A percentile compares a stretch with the other conserved stretches of the same genome.
Evolutionary conservation across 257 asterid species (phyloP).

Genomic region (Primulina huaijiensis): DNA sequence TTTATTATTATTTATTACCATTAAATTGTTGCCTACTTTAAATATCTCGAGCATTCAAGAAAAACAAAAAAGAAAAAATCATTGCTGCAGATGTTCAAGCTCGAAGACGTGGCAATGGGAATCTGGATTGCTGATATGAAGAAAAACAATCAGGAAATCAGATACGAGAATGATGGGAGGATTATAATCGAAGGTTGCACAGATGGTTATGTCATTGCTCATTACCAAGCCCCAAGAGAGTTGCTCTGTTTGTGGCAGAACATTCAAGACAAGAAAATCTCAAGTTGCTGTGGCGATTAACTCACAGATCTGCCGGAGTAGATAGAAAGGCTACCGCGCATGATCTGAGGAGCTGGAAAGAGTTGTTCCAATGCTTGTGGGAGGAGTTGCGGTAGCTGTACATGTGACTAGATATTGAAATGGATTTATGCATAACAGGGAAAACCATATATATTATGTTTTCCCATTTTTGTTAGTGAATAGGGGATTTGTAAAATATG

Average conservation of each 20-base stretch:
- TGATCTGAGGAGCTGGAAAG: no score
- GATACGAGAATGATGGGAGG: conserved; percentile 73
- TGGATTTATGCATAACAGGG: no score
- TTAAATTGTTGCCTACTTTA: neutral
- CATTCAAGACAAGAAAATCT: conserved; percentile 63
- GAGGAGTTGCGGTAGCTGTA: no score
- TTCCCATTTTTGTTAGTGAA: no score
- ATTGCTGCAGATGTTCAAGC: conserved; percentile 74
- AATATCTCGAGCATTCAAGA: neutral
- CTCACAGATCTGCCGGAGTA: neutral
- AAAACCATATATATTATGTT: no score
- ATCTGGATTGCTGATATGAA: conserved; percentile 88
- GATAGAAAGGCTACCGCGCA: neutral
- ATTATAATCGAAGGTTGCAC: conserved; percentile 58
- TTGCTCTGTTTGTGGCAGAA: conserved; percentile 95
- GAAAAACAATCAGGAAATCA: conserved; percentile 60
- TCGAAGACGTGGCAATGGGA: conserved; percentile 98
- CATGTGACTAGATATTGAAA: no score
- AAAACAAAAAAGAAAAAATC: neutral
- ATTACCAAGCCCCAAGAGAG: conserved; percentile 94
- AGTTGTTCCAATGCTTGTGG: no score
- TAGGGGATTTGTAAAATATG: no score
- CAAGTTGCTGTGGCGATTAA: conserved; percentile 74
- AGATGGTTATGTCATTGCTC: conserved; percentile 81
- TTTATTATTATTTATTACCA: neutral